These are phyloP conservation scores for Calonectria pseudoreteaudii DNA, from an alignment of 2,329 filamentous ascomycete species.

Conservation along the genomic window DNA sequence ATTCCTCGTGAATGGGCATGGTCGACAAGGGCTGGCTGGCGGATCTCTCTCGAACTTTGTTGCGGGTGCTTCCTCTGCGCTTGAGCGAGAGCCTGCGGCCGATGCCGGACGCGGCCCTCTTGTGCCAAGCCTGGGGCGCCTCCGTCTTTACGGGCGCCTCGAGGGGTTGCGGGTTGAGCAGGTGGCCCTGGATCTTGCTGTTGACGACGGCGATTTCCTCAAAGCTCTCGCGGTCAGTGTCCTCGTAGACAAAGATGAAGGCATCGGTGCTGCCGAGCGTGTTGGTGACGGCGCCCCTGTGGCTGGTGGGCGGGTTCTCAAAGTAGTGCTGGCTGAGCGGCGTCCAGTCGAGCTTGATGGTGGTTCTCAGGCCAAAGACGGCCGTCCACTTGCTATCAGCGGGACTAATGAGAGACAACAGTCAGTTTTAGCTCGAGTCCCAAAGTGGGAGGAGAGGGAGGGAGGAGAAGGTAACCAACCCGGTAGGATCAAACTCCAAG, in stretches of 20 bases:
- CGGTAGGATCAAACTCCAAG: neutral
- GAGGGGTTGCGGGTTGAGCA: neutral
- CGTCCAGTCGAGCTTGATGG: neutral
- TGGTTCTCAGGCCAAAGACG: neutral
- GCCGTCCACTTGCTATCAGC: slow-evolving; percentile 4
- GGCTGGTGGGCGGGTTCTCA: neutral
- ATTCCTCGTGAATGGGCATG: neutral
- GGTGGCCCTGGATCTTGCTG: neutral
- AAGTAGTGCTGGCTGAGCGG: neutral
- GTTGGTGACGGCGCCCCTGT: neutral
- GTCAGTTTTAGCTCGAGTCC: neutral
- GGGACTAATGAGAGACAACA: neutral
- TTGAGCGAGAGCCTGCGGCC: neutral
- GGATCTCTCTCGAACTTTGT: neutral
- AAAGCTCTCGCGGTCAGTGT: neutral
- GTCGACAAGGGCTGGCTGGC: neutral
- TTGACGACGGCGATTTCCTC: neutral
- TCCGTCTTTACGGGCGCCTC: neutral
- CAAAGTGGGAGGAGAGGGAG: neutral
- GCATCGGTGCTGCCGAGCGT: neutral
- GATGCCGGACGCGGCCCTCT: neutral
- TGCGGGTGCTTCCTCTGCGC: neutral
- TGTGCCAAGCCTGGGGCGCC: neutral
- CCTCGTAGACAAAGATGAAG: neutral
- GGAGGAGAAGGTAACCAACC: neutral